A percentile compares a stretch with the other conserved stretches of the same genome.
Evolutionary conservation across 2,329 filamentous ascomycete genomes (phyloP).

Genomic region (Alternaria longipes): DNA sequence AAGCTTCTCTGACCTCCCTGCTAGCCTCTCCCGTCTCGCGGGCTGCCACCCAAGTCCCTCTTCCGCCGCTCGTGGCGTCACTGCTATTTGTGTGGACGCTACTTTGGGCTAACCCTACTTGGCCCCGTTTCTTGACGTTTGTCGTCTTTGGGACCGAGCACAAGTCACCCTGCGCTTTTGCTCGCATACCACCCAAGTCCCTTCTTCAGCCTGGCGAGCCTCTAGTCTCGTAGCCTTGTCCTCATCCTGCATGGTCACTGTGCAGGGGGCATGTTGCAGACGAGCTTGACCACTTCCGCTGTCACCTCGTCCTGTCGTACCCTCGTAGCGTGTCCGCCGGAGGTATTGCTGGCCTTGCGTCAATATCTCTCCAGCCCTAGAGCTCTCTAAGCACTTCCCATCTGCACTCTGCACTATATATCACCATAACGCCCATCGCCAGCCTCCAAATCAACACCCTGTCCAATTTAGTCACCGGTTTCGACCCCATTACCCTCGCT

Average conservation of each 20-base stretch:
- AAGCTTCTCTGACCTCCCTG: conserved; percentile 45
- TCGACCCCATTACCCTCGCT: conserved; percentile 45
- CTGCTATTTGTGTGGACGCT: conserved; percentile 49
- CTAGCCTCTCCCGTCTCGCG: conserved; percentile 50
- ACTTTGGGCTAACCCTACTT: conserved; percentile 37
- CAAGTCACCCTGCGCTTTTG: conserved; percentile 48
- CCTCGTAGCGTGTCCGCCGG: conserved; percentile 36
- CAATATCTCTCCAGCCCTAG: conserved; percentile 44
- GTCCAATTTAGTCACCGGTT: conserved; percentile 44
- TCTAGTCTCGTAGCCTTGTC: conserved; percentile 49
- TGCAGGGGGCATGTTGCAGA: conserved; percentile 48
- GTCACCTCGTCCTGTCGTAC: conserved; percentile 45
- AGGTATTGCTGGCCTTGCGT: conserved; percentile 35
- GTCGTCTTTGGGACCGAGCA: conserved; percentile 45
- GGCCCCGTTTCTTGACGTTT: conserved; percentile 42
- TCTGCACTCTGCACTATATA: conserved; percentile 46
- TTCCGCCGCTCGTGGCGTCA: conserved; percentile 45
- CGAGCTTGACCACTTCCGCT: conserved; percentile 46
- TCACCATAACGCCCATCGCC: conserved; percentile 44
- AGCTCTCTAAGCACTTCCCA: conserved; percentile 43
- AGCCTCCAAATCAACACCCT: conserved; percentile 39
- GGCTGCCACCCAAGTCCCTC: conserved; percentile 42
- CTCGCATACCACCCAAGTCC: conserved; percentile 43
- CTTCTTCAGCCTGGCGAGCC: conserved; percentile 36
- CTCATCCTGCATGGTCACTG: conserved; percentile 46